Evolutionary conservation across 768 basidiomycete genomes (phyloP).

Genomic region (Boletus rubescentipes): DNA sequence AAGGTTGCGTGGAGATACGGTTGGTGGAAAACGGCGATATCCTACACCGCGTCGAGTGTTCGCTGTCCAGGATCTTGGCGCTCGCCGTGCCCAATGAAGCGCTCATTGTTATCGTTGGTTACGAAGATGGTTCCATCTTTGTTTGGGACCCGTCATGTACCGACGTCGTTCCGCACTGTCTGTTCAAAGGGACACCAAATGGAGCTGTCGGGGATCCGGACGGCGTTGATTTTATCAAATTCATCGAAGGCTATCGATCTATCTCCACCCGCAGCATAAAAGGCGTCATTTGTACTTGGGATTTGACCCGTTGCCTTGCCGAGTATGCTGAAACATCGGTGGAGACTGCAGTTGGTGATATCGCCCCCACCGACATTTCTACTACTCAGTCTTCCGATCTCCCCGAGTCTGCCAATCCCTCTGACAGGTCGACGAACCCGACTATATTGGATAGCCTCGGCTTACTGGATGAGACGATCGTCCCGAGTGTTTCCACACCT

Average conservation of each 20-base stretch:
- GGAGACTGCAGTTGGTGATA: neutral
- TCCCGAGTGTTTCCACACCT: neutral
- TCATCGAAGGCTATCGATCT: constrained; percentile 2
- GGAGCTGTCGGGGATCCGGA: neutral
- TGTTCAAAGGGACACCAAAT: neutral
- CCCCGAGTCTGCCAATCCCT: neutral
- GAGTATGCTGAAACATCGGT: neutral
- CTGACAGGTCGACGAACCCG: neutral
- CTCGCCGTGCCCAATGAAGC: constrained; percentile 10
- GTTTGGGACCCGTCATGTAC: constrained; percentile 15
- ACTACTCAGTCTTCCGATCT: neutral
- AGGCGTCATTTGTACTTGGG: constrained; percentile 16
- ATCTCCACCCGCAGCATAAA: constrained; percentile 12
- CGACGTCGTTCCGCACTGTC: constrained; percentile 4
- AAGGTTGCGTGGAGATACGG: constrained; percentile 14
- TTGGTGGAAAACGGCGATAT: constrained; percentile 12
- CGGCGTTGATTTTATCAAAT: constrained; percentile 12
- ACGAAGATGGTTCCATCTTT: constrained; percentile 14
- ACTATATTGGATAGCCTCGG: neutral
- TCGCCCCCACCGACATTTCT: too few relatives aligned
- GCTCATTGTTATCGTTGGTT: constrained; percentile 11
- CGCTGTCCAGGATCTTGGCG: constrained; percentile 9
- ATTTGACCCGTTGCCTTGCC: constrained; percentile 11
- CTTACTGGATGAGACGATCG: neutral
- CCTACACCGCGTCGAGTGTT: constrained; percentile 3